Percentiles rank a stretch among this genome's conserved stretches.
Evolutionary conservation across 305 asterid genomes (phyloP).

Genomic region (Fraxinus sp.): DNA sequence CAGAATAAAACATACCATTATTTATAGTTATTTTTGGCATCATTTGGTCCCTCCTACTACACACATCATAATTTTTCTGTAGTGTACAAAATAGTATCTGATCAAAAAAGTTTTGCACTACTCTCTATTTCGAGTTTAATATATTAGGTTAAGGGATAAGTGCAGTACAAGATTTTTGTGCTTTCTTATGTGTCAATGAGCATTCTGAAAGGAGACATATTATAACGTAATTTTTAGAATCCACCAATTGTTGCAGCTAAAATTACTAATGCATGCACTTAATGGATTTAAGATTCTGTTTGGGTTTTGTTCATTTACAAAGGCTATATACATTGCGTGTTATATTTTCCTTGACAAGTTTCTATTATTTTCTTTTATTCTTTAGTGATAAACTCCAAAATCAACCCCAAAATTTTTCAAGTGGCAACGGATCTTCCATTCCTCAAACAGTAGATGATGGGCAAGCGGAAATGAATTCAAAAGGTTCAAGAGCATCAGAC

Average conservation of each 20-base stretch:
- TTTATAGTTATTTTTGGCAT: neutral
- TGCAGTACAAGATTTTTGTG: neutral
- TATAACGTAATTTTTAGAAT: neutral
- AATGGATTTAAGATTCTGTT: neutral
- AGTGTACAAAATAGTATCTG: neutral
- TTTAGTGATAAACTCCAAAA: conserved; percentile 35
- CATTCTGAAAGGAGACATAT: neutral
- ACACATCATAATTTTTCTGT: neutral
- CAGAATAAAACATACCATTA: neutral
- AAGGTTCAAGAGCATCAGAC: conserved; percentile 43
- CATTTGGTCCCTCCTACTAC: neutral
- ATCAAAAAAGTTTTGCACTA: neutral
- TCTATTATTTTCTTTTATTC: conserved; percentile 2
- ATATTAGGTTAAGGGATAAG: neutral
- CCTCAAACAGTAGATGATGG: conserved; percentile 28
- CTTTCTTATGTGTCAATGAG: neutral
- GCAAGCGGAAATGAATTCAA: conserved; percentile 33
- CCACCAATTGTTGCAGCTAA: neutral
- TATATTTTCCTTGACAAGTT: neutral
- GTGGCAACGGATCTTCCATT: conserved; percentile 29
- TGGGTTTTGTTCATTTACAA: conserved; percentile 6
- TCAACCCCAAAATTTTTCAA: conserved; percentile 26
- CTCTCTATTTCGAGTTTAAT: neutral
- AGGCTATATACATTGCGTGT: conserved; percentile 5
- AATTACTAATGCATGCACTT: neutral